Evolutionary conservation across 2,329 filamentous ascomycete species (phyloP).

Genomic region (Colletotrichum gloeosporioides): DNA sequence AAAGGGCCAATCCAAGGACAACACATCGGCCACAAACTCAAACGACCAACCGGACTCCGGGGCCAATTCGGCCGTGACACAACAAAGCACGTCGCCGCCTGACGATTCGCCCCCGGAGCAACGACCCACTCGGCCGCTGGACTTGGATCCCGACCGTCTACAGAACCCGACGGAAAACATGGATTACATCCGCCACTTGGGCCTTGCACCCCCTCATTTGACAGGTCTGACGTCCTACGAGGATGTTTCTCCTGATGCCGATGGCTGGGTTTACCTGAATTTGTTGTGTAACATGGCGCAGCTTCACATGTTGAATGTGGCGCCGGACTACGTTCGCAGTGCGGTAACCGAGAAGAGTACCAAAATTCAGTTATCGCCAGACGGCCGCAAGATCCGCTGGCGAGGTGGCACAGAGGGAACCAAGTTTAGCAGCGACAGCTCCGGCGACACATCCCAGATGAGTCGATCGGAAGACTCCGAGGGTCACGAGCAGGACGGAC

Average conservation of each 20-base stretch:
- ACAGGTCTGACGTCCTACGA: slow-evolving; percentile 5
- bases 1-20: slow-evolving; percentile 47
- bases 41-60: slow-evolving; percentile 39
- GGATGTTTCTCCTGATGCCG: slow-evolving; percentile 64
- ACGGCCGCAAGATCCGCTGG: slow-evolving; percentile 83
- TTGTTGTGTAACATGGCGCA: slow-evolving; percentile 82
- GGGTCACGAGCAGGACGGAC: slow-evolving; percentile 44
- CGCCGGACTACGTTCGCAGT: slow-evolving; percentile 75
- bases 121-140: slow-evolving; percentile 76
- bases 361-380: slow-evolving; percentile 78
- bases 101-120: slow-evolving; percentile 63
- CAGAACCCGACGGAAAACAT: slow-evolving; percentile 81
- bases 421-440: slow-evolving; percentile 68
- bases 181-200: slow-evolving; percentile 78
- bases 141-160: slow-evolving; percentile 79
- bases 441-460: slow-evolving; percentile 51
- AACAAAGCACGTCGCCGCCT: slow-evolving; percentile 45
- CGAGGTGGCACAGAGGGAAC: slow-evolving; percentile 72
- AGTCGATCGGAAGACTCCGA: slow-evolving; percentile 57
- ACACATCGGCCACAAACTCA: slow-evolving; percentile 46
- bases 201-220: slow-evolving; percentile 66
- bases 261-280: slow-evolving; percentile 86
- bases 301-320: slow-evolving; percentile 84
- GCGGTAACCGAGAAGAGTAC: slow-evolving; percentile 74
- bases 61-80: slow-evolving; percentile 39